Evolutionary conservation across 2,329 filamentous ascomycete species (phyloP).

Genomic region (Neoascochyta sp.): DNA sequence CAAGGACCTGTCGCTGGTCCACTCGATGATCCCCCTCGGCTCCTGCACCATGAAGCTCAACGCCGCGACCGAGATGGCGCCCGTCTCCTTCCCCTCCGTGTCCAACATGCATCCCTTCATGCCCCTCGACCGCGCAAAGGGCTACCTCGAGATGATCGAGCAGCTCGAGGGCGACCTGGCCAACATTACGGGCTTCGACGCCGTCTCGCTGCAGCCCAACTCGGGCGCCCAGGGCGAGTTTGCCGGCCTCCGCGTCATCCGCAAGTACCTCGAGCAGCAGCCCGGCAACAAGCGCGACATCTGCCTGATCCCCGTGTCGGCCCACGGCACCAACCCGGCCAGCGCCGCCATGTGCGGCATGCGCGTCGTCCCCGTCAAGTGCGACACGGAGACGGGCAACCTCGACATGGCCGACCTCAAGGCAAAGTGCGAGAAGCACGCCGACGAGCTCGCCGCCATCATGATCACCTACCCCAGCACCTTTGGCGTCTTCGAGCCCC

Average conservation of each 20-base stretch:
- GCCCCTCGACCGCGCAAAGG: constrained; percentile 59
- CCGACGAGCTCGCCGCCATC: constrained; percentile 80
- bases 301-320: constrained; percentile 90
- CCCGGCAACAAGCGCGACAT: constrained; percentile 73
- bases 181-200: constrained; percentile 83
- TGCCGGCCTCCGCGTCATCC: constrained; percentile 81
- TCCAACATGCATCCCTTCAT: constrained; percentile 79
- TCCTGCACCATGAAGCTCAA: constrained; percentile 99
- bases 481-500: constrained; percentile 90
- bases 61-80: constrained; percentile 87
- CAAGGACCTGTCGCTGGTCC: constrained; percentile 87
- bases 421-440: constrained; percentile 84
- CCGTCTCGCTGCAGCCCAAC: constrained; percentile 89
- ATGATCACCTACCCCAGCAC: constrained; percentile 98
- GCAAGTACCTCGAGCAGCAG: constrained; percentile 72
- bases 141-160: constrained; percentile 67
- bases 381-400: constrained; percentile 81
- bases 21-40: constrained; percentile 96
- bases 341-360: constrained; percentile 95
- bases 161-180: constrained; percentile 73
- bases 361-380: constrained; percentile 90
- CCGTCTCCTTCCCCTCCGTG: constrained; percentile 73
- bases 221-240: constrained; percentile 96
- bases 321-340: constrained; percentile 93
- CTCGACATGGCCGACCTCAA: constrained; percentile 82